A percentile compares a stretch with the other conserved stretches of the same genome.
Evolutionary conservation across 805 yeast genomes (phyloP).

Genomic region (Saturnispora hagleri): DNA sequence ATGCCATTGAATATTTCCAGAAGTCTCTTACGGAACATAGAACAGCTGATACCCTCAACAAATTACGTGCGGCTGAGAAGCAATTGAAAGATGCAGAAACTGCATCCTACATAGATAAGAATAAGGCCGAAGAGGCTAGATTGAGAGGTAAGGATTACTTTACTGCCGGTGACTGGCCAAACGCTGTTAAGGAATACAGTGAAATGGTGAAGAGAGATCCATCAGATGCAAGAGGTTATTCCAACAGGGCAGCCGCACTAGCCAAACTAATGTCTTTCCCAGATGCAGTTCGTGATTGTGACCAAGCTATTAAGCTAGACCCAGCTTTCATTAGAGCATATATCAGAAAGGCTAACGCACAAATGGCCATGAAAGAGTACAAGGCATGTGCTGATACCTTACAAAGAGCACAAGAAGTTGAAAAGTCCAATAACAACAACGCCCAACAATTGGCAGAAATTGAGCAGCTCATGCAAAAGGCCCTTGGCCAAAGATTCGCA

Average conservation of each 20-base stretch:
- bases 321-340: slow-evolving; percentile 90
- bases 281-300: slow-evolving; percentile 89
- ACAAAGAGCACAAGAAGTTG: slow-evolving; percentile 67
- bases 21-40: slow-evolving; percentile 95
- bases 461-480: slow-evolving; percentile 72
- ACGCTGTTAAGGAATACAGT: slow-evolving; percentile 85
- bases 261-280: slow-evolving; percentile 95
- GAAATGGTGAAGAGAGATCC: slow-evolving; percentile 98
- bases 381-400: slow-evolving; percentile 74
- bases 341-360: slow-evolving; percentile 93
- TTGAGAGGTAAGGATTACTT: slow-evolving; percentile 83
- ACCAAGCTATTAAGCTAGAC: slow-evolving; percentile 78
- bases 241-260: slow-evolving; percentile 96
- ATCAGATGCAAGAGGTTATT: slow-evolving; percentile 90
- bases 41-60: slow-evolving; percentile 84
- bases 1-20: slow-evolving; percentile 73
- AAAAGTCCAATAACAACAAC: slow-evolving; percentile 46
- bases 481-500: slow-evolving; percentile 69
- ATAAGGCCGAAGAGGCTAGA: slow-evolving; percentile 91
- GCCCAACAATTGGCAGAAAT: slow-evolving; percentile 57
- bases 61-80: slow-evolving; percentile 81
- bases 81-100: slow-evolving; percentile 72
- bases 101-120: slow-evolving; percentile 76
- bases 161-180: slow-evolving; percentile 92
- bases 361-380: slow-evolving; percentile 83